A percentile compares a stretch with the other conserved stretches of the same genome.
Conservation (phyloP, 2,329 filamentous ascomycete species). For the Neodidymelliopsis sp. region DNA sequence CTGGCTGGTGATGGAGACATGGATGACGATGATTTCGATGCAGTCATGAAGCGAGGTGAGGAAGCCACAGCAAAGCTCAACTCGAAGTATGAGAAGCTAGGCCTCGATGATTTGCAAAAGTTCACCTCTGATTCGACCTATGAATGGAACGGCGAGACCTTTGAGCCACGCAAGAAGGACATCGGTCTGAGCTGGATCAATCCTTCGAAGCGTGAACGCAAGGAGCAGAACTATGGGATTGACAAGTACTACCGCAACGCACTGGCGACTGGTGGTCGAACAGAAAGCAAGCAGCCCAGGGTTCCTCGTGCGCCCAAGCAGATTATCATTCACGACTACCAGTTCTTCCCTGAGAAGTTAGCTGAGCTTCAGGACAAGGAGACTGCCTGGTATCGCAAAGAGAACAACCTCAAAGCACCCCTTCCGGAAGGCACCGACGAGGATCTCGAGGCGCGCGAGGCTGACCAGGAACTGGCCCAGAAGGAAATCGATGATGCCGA, state of each 20-base stretch:
- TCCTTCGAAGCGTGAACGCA: conserved; percentile 95
- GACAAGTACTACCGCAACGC: conserved; percentile 98
- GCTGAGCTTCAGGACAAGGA: conserved; percentile 94
- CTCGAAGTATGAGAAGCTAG: conserved; percentile 94
- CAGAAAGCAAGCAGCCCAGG: conserved; percentile 88
- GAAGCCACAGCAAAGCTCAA: conserved; percentile 88
- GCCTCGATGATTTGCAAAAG: conserved; percentile 95
- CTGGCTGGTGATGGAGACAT: conserved; percentile 67
- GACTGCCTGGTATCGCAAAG: conserved; percentile 93
- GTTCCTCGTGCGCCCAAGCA: conserved; percentile 96
- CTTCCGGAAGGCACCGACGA: conserved; percentile 88
- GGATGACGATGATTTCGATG: conserved; percentile 90
- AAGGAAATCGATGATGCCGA: conserved; percentile 92
- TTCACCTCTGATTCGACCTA: conserved; percentile 98
- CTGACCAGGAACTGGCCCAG: conserved; percentile 86
- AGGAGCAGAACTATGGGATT: conserved; percentile 97
- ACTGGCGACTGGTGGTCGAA: conserved; percentile 79
- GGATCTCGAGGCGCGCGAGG: conserved; percentile 83
- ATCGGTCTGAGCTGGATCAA: conserved; percentile 97
- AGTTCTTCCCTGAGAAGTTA: conserved; percentile 89
- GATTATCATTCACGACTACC: conserved; percentile 90
- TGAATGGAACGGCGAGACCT: conserved; percentile 98
- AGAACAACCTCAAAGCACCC: conserved; percentile 93
- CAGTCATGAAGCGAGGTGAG: conserved; percentile 85
- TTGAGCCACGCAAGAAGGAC: conserved; percentile 82